phyloP scores from a whole-genome alignment of 352 stramenopile species.

The Phytophthora agathidicida region DNA sequence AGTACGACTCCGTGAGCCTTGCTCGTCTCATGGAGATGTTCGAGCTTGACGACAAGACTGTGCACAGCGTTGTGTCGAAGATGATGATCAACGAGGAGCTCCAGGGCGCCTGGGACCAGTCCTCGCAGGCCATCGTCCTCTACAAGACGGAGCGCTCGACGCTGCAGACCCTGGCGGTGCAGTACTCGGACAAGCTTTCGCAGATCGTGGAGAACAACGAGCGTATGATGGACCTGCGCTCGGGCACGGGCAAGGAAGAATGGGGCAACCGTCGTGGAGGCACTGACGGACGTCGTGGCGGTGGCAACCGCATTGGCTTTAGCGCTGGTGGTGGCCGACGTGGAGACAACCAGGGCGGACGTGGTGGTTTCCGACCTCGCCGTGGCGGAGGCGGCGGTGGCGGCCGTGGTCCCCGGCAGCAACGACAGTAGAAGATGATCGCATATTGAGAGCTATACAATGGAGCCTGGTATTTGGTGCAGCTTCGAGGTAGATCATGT shows the following conservation, averaged over 20 bases:
- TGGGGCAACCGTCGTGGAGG: slow-evolving; percentile 63
- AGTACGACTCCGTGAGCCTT: slow-evolving; percentile 97
- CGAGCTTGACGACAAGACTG: slow-evolving; percentile 95
- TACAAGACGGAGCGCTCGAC: slow-evolving; percentile 94
- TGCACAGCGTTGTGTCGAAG: slow-evolving; percentile 98
- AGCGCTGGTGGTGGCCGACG: slow-evolving; percentile 40
- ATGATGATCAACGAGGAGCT: slow-evolving; percentile 99
- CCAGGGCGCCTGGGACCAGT: slow-evolving; percentile 97
- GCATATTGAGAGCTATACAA: slow-evolving; percentile 25
- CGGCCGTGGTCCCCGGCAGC: slow-evolving; percentile 41
- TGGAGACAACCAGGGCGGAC: slow-evolving; percentile 57
- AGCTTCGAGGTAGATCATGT: slow-evolving; percentile 21
- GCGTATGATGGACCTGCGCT: slow-evolving; percentile 87
- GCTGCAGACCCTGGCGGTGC: slow-evolving; percentile 95
- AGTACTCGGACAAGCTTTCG: slow-evolving; percentile 96
- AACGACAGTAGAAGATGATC: slow-evolving; percentile 46
- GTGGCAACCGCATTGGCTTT: slow-evolving; percentile 43
- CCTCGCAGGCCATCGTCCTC: slow-evolving; percentile 96
- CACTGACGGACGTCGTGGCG: slow-evolving; percentile 42
- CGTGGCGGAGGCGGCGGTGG: slow-evolving; percentile 47
- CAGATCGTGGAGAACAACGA: slow-evolving; percentile 92
- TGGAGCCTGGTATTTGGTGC: slow-evolving; percentile 11
- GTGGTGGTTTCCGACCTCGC: slow-evolving; percentile 50
- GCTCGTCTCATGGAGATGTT: slow-evolving; percentile 97
- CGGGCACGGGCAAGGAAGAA: slow-evolving; percentile 69